A percentile compares a stretch with the other conserved stretches of the same genome.
Evolutionary conservation across 495 filamentous ascomycete species (phyloP).

Genomic region (Immersiella caudata): DNA sequence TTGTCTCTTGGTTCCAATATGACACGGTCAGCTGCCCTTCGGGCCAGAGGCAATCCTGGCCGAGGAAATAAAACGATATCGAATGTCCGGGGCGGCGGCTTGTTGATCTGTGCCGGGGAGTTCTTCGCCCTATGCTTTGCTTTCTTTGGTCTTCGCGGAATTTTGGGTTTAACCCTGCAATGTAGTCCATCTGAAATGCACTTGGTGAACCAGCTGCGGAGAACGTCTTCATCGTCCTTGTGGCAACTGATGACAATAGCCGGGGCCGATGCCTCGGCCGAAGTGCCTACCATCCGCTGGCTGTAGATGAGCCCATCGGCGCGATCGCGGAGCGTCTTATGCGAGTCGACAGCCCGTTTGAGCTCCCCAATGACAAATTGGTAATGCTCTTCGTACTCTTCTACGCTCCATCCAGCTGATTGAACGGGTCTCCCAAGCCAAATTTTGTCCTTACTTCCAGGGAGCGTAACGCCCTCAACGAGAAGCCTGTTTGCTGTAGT

Average conservation of each 20-base stretch:
- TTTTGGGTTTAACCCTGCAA: neutral
- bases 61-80: conserved; percentile 5
- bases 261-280: neutral
- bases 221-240: neutral
- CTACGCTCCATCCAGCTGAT: neutral
- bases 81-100: neutral
- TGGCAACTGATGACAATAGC: conserved; percentile 5
- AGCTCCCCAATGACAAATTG: neutral
- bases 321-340: neutral
- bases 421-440: neutral
- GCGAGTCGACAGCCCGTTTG: neutral
- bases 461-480: neutral
- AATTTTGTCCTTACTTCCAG: neutral
- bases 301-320: neutral
- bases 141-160: neutral
- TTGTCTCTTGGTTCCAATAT: neutral
- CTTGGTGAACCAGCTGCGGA: neutral
- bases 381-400: neutral
- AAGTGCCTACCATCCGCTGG: neutral
- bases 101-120: neutral
- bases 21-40: neutral
- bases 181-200: neutral
- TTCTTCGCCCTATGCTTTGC: neutral
- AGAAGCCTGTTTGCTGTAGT: neutral
- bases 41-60: neutral